Evolutionary conservation across 108 stramenopile species (phyloP).

Genomic region (Discostella pseudostelligera): DNA sequence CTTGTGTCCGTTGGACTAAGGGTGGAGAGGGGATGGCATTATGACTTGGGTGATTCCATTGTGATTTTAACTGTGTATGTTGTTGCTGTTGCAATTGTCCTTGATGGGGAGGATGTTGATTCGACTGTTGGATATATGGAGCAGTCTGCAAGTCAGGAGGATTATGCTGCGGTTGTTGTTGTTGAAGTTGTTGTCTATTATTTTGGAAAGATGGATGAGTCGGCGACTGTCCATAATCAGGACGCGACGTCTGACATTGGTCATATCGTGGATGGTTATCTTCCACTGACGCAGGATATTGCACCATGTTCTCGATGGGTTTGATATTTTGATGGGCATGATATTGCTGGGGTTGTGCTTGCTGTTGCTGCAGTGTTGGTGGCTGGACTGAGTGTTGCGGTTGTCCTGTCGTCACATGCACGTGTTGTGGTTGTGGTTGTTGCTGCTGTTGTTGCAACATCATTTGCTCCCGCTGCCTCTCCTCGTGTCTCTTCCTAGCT

Average conservation of each 20-base stretch:
- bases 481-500: conserved; percentile 25
- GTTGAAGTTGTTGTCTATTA: not conserved
- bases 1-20: conserved; percentile 1
- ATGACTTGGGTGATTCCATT: not conserved
- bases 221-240: not conserved
- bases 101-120: conserved; percentile 3
- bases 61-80: not conserved
- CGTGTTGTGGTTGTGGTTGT: conserved; percentile 1
- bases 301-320: not conserved
- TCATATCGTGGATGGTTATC: too few species aligned
- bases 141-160: not conserved
- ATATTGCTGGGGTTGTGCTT: conserved; percentile 4
- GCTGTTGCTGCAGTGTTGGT: not conserved
- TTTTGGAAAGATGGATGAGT: not conserved
- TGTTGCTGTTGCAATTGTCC: conserved; percentile 5
- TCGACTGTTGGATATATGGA: not conserved
- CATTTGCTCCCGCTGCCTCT: conserved; percentile 20
- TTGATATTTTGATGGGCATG: not conserved
- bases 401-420: not conserved
- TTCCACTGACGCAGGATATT: too few species aligned
- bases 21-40: not conserved
- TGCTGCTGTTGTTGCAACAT: conserved; percentile 7
- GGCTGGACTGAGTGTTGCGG: too few species aligned
- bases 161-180: not conserved
- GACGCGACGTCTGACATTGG: not conserved